phyloP scores from a whole-genome alignment of 2,329 filamentous ascomycete genomes.

The Aspergillus uvarum region DNA sequence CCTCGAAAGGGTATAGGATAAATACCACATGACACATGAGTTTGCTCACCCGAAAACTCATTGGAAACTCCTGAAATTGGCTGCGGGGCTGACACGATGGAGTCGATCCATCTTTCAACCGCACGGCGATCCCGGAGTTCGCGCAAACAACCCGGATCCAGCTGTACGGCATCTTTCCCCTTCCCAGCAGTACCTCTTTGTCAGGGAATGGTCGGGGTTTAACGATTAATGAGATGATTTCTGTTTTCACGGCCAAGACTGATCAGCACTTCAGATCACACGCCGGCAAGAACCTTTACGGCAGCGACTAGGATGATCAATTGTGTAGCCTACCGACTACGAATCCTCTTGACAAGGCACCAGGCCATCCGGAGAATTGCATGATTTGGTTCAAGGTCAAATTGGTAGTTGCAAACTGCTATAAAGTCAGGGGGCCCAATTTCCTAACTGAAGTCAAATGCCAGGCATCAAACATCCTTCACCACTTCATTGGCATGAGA shows the following conservation, averaged over 20 bases:
- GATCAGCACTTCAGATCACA: background rate
- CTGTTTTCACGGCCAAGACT: background rate
- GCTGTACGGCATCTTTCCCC: too few relatives aligned
- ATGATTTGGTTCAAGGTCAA: background rate
- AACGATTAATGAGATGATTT: too few relatives aligned
- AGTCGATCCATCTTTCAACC: too few relatives aligned
- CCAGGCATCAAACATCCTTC: background rate
- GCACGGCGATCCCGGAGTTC: too few relatives aligned
- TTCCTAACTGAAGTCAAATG: background rate
- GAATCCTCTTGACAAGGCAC: background rate
- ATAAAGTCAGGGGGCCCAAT: too few relatives aligned
- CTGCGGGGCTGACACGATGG: background rate
- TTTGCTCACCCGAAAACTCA: background rate
- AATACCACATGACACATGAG: background rate
- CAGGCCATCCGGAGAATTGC: background rate
- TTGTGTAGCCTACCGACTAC: background rate
- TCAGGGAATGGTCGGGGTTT: too few relatives aligned
- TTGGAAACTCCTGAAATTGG: background rate
- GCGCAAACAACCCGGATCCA: too few relatives aligned
- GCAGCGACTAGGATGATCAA: background rate
- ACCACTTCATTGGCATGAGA: too few relatives aligned
- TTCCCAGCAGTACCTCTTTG: too few relatives aligned
- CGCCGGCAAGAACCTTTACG: background rate
- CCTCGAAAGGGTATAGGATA: background rate
- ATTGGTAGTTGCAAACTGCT: too few relatives aligned